phyloP scores from a whole-genome alignment of 176 grass and related monocot species.

The Areca catechu region DNA sequence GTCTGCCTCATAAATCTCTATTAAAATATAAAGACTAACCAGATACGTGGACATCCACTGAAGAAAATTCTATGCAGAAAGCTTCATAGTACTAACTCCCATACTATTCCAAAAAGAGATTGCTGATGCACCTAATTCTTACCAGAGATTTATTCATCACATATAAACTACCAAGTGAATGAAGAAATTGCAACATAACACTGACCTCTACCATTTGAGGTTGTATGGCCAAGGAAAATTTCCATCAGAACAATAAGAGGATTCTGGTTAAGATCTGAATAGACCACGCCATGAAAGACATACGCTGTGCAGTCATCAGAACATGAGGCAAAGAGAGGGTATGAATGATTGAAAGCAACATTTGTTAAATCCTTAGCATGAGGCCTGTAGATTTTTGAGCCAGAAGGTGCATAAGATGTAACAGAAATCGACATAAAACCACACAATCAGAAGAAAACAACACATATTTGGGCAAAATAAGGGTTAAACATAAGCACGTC shows the following conservation, averaged over 20 bases:
- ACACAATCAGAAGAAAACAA: no score
- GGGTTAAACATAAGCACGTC: no score
- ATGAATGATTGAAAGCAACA: constrained; percentile 63
- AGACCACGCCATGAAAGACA: constrained; percentile 91
- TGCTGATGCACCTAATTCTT: no score
- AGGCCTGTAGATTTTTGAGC: constrained; percentile 34
- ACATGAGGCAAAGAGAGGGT: constrained; percentile 83
- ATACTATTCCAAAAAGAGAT: no score
- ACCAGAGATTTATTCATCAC: neutral
- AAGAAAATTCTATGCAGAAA: no score
- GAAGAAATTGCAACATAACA: constrained; percentile 1
- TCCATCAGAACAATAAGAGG: constrained; percentile 93
- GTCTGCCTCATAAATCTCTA: no score
- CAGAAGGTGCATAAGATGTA: neutral
- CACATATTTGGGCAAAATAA: no score
- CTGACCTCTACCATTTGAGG: constrained; percentile 73
- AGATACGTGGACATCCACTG: no score
- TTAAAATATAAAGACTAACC: no score
- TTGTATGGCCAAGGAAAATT: constrained; percentile 72
- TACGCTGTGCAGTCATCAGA: constrained; percentile 84
- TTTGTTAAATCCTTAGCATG: constrained; percentile 85
- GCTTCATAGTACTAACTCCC: no score
- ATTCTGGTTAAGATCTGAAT: constrained; percentile 94
- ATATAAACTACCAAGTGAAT: constrained; percentile 2
- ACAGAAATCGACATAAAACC: no score